Evolutionary conservation across 495 filamentous ascomycete genomes (phyloP).

Genomic region (Annulohypoxylon stygium): DNA sequence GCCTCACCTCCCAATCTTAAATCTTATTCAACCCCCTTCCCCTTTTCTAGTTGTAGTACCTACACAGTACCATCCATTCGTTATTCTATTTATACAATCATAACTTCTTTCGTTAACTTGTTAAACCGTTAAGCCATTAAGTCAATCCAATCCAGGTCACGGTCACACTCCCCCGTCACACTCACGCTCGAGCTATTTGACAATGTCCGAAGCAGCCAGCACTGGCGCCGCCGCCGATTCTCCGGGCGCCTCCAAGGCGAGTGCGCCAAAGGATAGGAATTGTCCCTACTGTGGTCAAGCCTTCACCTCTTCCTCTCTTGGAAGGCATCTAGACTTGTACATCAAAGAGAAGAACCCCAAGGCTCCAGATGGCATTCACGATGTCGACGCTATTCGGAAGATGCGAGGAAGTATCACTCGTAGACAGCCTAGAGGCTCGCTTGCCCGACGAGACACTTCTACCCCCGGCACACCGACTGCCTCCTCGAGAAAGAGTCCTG

Average conservation of each 20-base stretch:
- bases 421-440: constrained; percentile 75
- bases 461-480: constrained; percentile 61
- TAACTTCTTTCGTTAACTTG: constrained; percentile 12
- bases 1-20: constrained; percentile 19
- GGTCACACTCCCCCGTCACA: no score
- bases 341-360: constrained; percentile 89
- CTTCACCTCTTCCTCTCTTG: constrained; percentile 93
- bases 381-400: constrained; percentile 87
- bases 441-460: constrained; percentile 63
- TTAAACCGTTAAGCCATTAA: not conserved
- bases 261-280: constrained; percentile 77
- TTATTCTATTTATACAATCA: constrained; percentile 11
- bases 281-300: constrained; percentile 87
- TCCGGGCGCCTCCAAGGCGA: constrained; percentile 51
- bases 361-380: constrained; percentile 83
- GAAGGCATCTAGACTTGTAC: constrained; percentile 90
- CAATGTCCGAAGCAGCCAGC: constrained; percentile 43
- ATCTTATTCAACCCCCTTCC: not conserved
- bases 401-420: constrained; percentile 86
- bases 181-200: constrained; percentile 13
- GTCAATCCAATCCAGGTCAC: not conserved
- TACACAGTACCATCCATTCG: constrained; percentile 12
- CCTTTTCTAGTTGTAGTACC: no score
- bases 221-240: constrained; percentile 47
- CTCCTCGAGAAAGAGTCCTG: constrained; percentile 49